Conservation (phyloP, 352 stramenopile species). For the Phytophthora hybrid region DNA sequence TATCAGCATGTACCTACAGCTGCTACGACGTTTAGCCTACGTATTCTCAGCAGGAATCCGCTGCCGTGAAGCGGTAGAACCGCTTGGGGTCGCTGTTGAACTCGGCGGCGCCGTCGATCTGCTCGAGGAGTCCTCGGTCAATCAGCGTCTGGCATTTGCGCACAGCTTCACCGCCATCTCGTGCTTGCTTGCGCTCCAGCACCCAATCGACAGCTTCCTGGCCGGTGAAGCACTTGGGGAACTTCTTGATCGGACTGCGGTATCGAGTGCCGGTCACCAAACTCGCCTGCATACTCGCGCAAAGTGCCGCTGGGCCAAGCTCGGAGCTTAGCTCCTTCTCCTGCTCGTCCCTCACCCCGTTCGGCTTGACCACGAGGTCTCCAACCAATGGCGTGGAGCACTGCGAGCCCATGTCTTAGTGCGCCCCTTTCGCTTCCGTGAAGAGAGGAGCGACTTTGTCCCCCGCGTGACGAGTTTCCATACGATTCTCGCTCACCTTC, state of each 20-base stretch:
- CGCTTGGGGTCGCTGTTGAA: constrained; percentile 72
- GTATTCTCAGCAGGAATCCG: neutral
- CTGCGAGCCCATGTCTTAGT: constrained; percentile 29
- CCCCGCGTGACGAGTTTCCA: constrained; percentile 2
- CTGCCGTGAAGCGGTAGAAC: constrained; percentile 72
- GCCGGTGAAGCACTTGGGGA: constrained; percentile 74
- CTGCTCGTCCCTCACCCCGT: constrained; percentile 12
- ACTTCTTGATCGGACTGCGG: constrained; percentile 73
- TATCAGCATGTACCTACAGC: neutral
- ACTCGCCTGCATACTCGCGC: constrained; percentile 67
- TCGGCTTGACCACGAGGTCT: constrained; percentile 36
- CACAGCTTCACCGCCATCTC: constrained; percentile 64
- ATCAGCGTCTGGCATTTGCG: constrained; percentile 74
- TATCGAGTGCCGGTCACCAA: constrained; percentile 62
- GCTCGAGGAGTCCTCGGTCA: constrained; percentile 59
- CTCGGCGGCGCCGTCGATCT: constrained; percentile 72
- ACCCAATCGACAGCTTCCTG: constrained; percentile 81
- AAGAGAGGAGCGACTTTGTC: neutral
- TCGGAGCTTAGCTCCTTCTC: too few relatives aligned
- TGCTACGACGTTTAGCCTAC: neutral
- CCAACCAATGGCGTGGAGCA: constrained; percentile 33
- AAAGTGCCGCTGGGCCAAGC: constrained; percentile 62
- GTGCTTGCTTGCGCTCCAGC: constrained; percentile 75
- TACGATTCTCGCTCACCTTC: constrained; percentile 25
- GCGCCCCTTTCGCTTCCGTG: constrained; percentile 3